Percentiles rank a stretch among this genome's conserved stretches.
These are phyloP conservation scores for Suillus ampliporus DNA, from an alignment of 768 basidiomycete genomes.

Conservation along the genomic window DNA sequence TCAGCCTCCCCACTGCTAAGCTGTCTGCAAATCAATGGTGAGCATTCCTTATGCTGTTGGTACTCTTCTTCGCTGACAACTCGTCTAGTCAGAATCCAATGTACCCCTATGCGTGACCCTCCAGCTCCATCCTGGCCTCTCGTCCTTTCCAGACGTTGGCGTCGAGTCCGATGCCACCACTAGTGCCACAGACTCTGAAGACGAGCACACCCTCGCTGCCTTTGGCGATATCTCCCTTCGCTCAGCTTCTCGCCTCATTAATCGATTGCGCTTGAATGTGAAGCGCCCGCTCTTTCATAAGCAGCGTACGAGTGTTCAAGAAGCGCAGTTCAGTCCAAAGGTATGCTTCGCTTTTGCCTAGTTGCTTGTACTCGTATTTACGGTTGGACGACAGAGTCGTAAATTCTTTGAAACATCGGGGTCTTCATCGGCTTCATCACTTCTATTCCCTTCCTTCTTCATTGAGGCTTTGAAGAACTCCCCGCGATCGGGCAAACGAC, in stretches of 20 bases:
- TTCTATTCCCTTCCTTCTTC: neutral
- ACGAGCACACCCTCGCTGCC: slow-evolving; percentile 47
- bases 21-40: neutral
- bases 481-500: neutral
- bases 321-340: slow-evolving; percentile 5
- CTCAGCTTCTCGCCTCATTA: slow-evolving; percentile 10
- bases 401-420: neutral
- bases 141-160: neutral
- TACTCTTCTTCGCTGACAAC: neutral
- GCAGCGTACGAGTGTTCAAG: slow-evolving; percentile 1
- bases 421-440: neutral
- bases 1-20: too few relatives aligned
- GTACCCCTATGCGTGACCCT: neutral
- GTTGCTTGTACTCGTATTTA: neutral
- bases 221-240: slow-evolving; percentile 54
- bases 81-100: neutral
- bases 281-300: slow-evolving; percentile 34
- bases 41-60: too few relatives aligned
- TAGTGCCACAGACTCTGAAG: slow-evolving; percentile 24
- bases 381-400: neutral
- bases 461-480: neutral
- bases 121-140: neutral
- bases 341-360: neutral
- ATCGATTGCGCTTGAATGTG: slow-evolving; percentile 31
- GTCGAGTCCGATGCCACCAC: neutral